phyloP scores from a whole-genome alignment of 73 alveolate species.

The Tetrahymena malaccensis region DNA sequence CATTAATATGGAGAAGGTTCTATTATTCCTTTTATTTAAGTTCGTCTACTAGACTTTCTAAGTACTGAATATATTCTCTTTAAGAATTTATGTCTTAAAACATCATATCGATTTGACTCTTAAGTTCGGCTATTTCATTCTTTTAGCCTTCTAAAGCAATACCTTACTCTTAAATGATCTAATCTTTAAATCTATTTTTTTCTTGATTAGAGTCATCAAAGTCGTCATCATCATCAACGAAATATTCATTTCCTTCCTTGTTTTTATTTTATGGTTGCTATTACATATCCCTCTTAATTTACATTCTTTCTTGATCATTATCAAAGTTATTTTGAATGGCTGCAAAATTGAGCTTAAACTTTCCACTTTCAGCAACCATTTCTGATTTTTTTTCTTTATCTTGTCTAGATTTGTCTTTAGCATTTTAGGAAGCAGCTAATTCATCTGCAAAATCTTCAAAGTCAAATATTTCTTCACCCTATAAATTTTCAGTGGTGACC shows the following conservation, averaged over 20 bases:
- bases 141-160: background rate
- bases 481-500: background rate
- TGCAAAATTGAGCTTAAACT: background rate
- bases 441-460: background rate
- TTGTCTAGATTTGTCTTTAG: background rate
- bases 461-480: background rate
- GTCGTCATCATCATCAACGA: background rate
- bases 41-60: background rate
- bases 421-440: background rate
- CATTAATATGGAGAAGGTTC: too few relatives aligned
- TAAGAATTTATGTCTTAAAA: background rate
- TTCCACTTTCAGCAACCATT: background rate
- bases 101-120: background rate
- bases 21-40: background rate
- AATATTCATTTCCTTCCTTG: background rate
- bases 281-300: background rate
- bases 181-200: background rate
- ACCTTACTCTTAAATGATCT: background rate
- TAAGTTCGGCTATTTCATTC: background rate
- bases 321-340: background rate
- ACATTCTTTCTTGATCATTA: background rate
- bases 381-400: background rate
- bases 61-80: background rate
- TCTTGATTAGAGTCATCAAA: background rate
- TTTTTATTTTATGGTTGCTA: background rate